Base-by-base conservation (phyloP, 2,329 filamentous ascomycete genomes). In the Chaetomium olivaceum region DNA sequence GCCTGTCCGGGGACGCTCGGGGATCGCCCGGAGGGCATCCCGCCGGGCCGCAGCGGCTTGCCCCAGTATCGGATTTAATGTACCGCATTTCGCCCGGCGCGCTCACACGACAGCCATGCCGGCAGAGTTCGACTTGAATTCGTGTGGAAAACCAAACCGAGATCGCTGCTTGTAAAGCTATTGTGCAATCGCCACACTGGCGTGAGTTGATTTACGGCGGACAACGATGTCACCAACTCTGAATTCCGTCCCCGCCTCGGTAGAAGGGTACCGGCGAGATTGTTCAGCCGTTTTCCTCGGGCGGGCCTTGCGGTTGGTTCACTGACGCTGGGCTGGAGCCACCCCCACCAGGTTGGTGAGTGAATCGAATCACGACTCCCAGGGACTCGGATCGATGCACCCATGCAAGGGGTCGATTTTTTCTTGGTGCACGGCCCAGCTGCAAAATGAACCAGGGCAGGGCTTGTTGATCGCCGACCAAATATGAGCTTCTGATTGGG, bases 1-100 rank as follows among this genome's bases (percentile, higher is more conserved):
- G 66, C 64, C 66, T 58, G 65, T 58, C 25, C 46, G 58, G 57
- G 25, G 14, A 36, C 27, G 36, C 46, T 64, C 61, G 64, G 56
- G 29, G 43, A 60, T 62, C 56, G 43, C 56, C 27, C 67, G 64
- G 67, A 67, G 65, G n/a, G 43, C 36, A 64, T 60, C 58, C 67
- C 65, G 67, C 59, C 65, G 65, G 63, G 63, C 65, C 67, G 64
- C 50, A 12, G 23, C 58, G 62, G 62, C 50, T 60, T 58, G 16
- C 59, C 65, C 43, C 62, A 51, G n/a, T 33, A 36, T 31, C 33
- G 0, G 33, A 56, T 25, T 33, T 55, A 12, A 9, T 36, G 9
- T 36, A 36, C 43, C 55, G 54, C n/a, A 62, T 51, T 50, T 55
- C 46, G 51, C 29, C 29, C 25, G 25, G 29, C 43, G 31, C 16